Base-by-base conservation (phyloP, 495 filamentous ascomycete genomes). In the Lasiosphaeria ovina region DNA sequence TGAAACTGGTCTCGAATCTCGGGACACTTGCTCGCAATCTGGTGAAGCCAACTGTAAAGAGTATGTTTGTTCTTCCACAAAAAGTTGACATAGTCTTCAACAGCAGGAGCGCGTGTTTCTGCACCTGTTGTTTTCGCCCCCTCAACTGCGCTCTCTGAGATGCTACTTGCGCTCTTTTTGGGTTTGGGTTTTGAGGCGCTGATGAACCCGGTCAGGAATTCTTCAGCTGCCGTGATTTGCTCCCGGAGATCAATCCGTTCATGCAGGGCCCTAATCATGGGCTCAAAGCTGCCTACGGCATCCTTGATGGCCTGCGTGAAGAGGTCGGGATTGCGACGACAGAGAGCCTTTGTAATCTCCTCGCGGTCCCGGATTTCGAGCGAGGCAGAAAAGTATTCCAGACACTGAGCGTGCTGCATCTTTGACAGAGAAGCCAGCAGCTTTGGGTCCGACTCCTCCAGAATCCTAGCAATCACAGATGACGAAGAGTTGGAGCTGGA, bases 331-430 rank as follows among this genome's bases (percentile, higher is more conserved):
- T 71, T 75, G 48, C 78, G 73, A 17, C 77, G 78, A 64, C 86
- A 89, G 17, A 89, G 66, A 0, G 79, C 75, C 14, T 79, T 75
- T 24, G 79, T 75, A 14, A 89, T 79, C 59, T 83, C 77, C 35
- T 88, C 79, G 3, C 86, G 81, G 65, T 89, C 87, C 47, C 83
- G 76, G 51, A 86, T 80, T 1, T 81, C 79, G 32, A 88, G 77
- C 42, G 81, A 71, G 6, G 83, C 76, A 7, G 79, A 72, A 62
- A 85, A 79, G 62, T 87, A 89, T 45, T 89, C 83, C 31, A 82
- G 70, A 12, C 82, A 83, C 34, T 76, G 75, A 1, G 69, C 68
- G 61, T 88, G 85, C 47, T 85, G 79, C 5, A 60, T 52, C 11
- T 83, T 76, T 0, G 79, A 76, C 1, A 87, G 67, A 0, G 67